Base-by-base conservation (phyloP, 2,329 filamentous ascomycete genomes). In the Talaromyces amestolkiae region DNA sequence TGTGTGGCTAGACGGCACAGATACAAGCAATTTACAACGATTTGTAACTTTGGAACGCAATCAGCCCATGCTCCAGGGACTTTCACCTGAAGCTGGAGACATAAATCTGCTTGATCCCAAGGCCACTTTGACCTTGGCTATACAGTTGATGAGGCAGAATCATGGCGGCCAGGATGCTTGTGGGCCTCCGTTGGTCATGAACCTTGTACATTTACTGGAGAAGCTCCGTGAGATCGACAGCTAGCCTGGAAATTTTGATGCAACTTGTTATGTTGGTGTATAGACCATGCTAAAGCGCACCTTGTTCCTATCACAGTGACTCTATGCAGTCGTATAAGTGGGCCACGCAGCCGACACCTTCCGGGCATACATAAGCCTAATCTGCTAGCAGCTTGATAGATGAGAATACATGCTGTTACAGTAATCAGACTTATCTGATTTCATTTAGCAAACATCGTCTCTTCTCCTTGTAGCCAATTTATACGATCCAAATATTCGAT, bases 61-160 rank as follows among this genome's bases (percentile, higher is more conserved):
- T 31, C 19, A n/a, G 13, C 60, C 60, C 13, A 35, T 51, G 11
- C 35, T 63, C n/a, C 47, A 19, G 39, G 41, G 35, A 8, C 41
- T 61, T 3, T 31, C n/a, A 13, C n/a, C 45, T 22, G 45, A 61
- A 39, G 49, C 49, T 2, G 15, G 59, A 3, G 15, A 37, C 15
- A 65, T 63, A 3, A 9, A 56, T n/a, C 9, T 64, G 24, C 43
- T 59, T 19, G 39, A 64, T 35, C 62, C 62, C 22, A 41, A 39
- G 24, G 49, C 49, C 3, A 56, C 63, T 7, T 37, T 68, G 35
- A 63, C 47, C 10, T 31, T 63, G 27, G 37, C 58, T 3, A 15
- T 68, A 2, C 45, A 13, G n/a, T 27, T 68, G 24, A 67, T 68
- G 67, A 49, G 49, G 15, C 19, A 64, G 13, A 68, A 84, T 82